Conservation (phyloP, 139 green algal species). For the Tetradesmus lagerheimii region DNA sequence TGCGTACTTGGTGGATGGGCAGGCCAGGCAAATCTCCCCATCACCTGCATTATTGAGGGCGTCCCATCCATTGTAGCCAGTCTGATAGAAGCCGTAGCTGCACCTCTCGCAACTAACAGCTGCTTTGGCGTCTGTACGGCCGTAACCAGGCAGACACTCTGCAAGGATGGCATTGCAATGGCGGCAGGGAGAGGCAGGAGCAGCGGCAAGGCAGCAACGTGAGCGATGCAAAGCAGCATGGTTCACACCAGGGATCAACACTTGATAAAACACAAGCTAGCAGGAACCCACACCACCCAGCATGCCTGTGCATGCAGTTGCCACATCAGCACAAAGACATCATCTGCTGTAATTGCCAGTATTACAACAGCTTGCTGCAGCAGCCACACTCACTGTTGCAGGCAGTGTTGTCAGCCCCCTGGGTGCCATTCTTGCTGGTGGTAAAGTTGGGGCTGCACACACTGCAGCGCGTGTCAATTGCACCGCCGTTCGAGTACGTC, state of each 20-base stretch:
- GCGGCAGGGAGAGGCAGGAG: background rate
- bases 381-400: background rate
- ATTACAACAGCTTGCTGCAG: background rate
- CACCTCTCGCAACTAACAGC: background rate
- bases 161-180: background rate
- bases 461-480: background rate
- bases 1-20: background rate
- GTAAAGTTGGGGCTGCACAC: background rate
- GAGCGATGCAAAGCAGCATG: too few relatives aligned
- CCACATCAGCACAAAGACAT: background rate
- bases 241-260: too few relatives aligned
- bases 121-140: background rate
- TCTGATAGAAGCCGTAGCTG: background rate
- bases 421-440: background rate
- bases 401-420: background rate
- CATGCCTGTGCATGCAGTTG: too few relatives aligned
- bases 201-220: background rate
- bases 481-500: background rate
- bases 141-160: background rate
- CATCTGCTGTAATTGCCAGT: background rate
- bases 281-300: too few relatives aligned
- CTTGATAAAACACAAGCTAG: too few relatives aligned
- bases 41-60: background rate
- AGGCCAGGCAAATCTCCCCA: background rate
- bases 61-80: background rate